Percentiles rank a stretch among this genome's conserved stretches.
Evolutionary conservation across 2,329 filamentous ascomycete genomes (phyloP).

Genomic region (Pseudocercospora macadamiae): DNA sequence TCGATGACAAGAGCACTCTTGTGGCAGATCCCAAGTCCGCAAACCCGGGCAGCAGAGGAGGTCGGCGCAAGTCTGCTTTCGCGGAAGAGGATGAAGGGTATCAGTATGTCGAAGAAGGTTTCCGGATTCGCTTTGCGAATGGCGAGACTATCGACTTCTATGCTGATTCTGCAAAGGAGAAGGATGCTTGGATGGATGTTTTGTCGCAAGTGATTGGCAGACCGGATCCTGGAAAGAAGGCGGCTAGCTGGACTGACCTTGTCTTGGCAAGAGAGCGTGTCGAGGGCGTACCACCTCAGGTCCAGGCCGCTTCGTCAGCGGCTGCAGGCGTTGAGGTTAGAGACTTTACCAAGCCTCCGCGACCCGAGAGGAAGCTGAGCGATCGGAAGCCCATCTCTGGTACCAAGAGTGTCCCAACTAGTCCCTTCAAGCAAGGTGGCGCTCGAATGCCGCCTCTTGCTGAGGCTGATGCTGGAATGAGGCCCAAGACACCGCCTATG

Average conservation of each 20-base stretch:
- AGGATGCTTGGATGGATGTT: slow-evolving; percentile 93
- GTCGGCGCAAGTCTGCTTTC: slow-evolving; percentile 87
- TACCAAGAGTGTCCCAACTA: slow-evolving; percentile 32
- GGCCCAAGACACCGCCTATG: slow-evolving; percentile 39
- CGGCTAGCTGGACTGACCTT: slow-evolving; percentile 61
- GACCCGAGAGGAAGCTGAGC: slow-evolving; percentile 22
- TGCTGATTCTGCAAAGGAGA: slow-evolving; percentile 82
- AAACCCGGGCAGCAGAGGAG: slow-evolving; percentile 53
- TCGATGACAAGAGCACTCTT: slow-evolving; percentile 84
- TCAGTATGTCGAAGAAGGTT: slow-evolving; percentile 99
- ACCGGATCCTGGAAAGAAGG: slow-evolving; percentile 53
- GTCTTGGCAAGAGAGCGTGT: slow-evolving; percentile 54
- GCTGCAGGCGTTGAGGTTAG: slow-evolving; percentile 21
- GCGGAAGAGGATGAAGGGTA: slow-evolving; percentile 98
- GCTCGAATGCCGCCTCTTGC: slow-evolving; percentile 19
- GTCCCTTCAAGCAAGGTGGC: slow-evolving; percentile 28
- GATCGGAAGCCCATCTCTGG: slow-evolving; percentile 27
- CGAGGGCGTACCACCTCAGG: slow-evolving; percentile 15
- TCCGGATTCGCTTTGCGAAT: slow-evolving; percentile 97
- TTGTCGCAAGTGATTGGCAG: slow-evolving; percentile 72
- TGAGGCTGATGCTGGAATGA: slow-evolving; percentile 21
- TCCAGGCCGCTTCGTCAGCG: background rate
- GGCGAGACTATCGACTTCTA: slow-evolving; percentile 99
- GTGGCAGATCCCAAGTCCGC: slow-evolving; percentile 77
- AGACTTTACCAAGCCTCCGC: slow-evolving; percentile 35